Base-by-base conservation (phyloP, 1,284 basidiomycete genomes). In the Heterobasidion occidentale region DNA sequence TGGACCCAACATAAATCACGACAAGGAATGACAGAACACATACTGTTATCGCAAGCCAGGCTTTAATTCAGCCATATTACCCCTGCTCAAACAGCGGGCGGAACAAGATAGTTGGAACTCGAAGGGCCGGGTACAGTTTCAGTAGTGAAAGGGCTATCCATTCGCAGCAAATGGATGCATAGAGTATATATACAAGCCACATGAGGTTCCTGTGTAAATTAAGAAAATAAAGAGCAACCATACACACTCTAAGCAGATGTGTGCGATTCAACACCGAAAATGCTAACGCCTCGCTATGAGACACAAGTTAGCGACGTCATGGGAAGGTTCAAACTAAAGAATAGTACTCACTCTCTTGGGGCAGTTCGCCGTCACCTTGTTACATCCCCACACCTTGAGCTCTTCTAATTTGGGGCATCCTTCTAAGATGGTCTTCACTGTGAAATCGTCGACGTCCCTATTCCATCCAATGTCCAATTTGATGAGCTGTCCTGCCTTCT, bases 381-480 rank as follows among this genome's bases (percentile, higher is more conserved):
- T 88, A 65, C 88, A 90, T 7, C 87, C 88, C 83, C 83, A 90
- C 3, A 84, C 77, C 64, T 78, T 86, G 58, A 90, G 67, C 62
- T 88, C 84, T 45, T 68, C 67, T 49, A 90, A 61, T 48, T 73
- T 70, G 33, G 64, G 64, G 58, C 82, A 83, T 1, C 72, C 67
- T 14, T 89, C 83, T 60, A 93, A 67, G 64, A 93, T 72, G 19
- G 71, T 77, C 68, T 90, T 88, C 59, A 98, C 70, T 1, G 90
- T 76, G 64, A 88, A 93, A 68, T 99, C 90, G 61, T 95, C 89
- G 36, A 92, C 78, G 42, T 83, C 79, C 46, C 96, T 74, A 61
- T 94, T 95, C 80, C 92, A 99, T 1, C 94, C 88, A 7, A 97
- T 69, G 65, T 99, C 92, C 38, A 98, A 65, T 64, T 74, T 77